Conservation (phyloP, 2,329 filamentous ascomycete species). For the Apiospora malaysiana region DNA sequence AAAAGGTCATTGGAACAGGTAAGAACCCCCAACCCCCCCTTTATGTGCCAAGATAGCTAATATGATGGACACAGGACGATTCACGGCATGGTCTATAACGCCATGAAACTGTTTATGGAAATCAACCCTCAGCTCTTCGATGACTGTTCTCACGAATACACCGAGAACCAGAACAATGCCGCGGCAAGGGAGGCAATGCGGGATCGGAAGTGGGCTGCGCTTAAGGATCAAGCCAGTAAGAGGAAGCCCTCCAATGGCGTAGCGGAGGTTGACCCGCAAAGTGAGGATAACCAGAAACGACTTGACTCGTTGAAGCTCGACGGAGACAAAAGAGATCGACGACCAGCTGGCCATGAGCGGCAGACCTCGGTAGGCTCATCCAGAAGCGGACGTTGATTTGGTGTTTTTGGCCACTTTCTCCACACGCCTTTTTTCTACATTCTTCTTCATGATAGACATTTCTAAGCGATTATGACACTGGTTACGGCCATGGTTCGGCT, state of each 20-base stretch:
- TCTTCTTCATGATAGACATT: constrained; percentile 36
- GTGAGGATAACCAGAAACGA: constrained; percentile 84
- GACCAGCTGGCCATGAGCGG: constrained; percentile 61
- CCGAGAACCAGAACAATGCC: constrained; percentile 91
- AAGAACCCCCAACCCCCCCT: constrained; percentile 41
- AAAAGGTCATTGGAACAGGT: constrained; percentile 99
- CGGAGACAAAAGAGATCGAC: constrained; percentile 65
- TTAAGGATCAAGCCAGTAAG: constrained; percentile 80
- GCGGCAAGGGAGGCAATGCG: constrained; percentile 82
- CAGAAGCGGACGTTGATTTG: constrained; percentile 55
- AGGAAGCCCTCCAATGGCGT: constrained; percentile 56
- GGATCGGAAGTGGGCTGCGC: constrained; percentile 86
- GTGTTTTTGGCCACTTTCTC: constrained; percentile 28
- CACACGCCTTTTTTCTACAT: constrained; percentile 29
- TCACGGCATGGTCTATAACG: constrained; percentile 99
- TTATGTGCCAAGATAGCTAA: not conserved
- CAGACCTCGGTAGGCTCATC: constrained; percentile 64
- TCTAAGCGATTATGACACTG: constrained; percentile 36
- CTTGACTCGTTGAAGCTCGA: constrained; percentile 91
- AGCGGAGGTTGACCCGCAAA: constrained; percentile 74
- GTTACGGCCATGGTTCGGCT: constrained; percentile 17
- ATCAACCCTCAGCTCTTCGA: constrained; percentile 99
- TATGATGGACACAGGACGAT: constrained; percentile 75
- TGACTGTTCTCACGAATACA: constrained; percentile 98
- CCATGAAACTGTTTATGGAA: constrained; percentile 99